Conservation (phyloP, 345 rosid species). For the Murraya paniculata region DNA sequence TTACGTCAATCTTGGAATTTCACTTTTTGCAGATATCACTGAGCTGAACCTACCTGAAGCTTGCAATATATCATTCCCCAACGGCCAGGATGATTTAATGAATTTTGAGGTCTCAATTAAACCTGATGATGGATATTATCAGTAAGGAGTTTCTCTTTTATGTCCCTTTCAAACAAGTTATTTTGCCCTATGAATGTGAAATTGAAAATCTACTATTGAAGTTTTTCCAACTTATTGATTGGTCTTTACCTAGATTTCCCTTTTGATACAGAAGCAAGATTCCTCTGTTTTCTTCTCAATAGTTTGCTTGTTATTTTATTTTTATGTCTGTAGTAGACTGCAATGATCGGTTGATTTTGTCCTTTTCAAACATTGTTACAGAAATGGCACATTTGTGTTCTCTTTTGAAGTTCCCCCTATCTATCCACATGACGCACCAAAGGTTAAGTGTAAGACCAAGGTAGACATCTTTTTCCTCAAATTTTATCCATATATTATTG, state of each 20-base stretch:
- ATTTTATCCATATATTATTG: neutral
- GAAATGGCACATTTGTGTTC: slow-evolving; percentile 84
- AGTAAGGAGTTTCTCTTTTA: slow-evolving; percentile 40
- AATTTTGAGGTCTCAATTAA: slow-evolving; percentile 72
- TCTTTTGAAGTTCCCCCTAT: slow-evolving; percentile 83
- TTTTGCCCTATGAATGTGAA: neutral
- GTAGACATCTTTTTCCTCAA: slow-evolving; percentile 25
- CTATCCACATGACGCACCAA: slow-evolving; percentile 96
- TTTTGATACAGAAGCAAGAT: neutral
- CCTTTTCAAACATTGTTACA: slow-evolving; percentile 20
- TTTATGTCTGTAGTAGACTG: neutral
- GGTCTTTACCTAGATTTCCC: neutral
- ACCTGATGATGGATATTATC: slow-evolving; percentile 87
- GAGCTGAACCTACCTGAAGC: slow-evolving; percentile 79
- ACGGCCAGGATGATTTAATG: slow-evolving; percentile 85
- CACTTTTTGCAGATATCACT: slow-evolving; percentile 46
- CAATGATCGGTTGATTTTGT: neutral
- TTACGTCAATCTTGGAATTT: neutral
- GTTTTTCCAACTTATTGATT: no score
- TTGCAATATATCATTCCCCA: slow-evolving; percentile 64
- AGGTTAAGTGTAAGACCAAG: slow-evolving; percentile 98
- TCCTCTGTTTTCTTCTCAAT: neutral
- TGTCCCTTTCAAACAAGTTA: neutral
- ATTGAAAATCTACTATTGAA: no score
- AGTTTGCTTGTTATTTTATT: neutral